Evolutionary conservation across 345 rosid species (phyloP).

Genomic region (Heritiera littoralis): DNA sequence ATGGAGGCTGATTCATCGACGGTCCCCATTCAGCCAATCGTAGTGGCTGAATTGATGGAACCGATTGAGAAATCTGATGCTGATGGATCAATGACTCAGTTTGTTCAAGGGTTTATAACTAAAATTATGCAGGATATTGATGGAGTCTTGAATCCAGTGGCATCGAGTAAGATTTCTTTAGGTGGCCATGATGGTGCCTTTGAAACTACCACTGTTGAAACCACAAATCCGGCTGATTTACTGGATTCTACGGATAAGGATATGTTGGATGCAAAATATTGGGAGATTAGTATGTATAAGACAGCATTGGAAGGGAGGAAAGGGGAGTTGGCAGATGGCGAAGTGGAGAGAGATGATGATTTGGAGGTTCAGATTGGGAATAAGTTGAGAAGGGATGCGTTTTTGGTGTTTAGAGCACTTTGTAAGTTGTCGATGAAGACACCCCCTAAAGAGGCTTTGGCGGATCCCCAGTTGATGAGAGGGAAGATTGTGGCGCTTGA

Average conservation of each 20-base stretch:
- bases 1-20: slow-evolving; percentile 99
- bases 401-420: slow-evolving; percentile 98
- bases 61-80: slow-evolving; percentile 71
- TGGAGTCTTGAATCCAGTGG: slow-evolving; percentile 42
- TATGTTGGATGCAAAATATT: slow-evolving; percentile 94
- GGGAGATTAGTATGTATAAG: slow-evolving; percentile 99
- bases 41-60: slow-evolving; percentile 97
- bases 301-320: slow-evolving; percentile 97
- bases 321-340: slow-evolving; percentile 94
- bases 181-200: slow-evolving; percentile 68
- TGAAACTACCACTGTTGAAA: slow-evolving; percentile 64
- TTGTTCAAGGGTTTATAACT: slow-evolving; percentile 48
- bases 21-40: slow-evolving; percentile 93
- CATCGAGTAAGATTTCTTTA: slow-evolving; percentile 34
- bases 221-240: slow-evolving; percentile 68
- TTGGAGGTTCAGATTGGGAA: slow-evolving; percentile 98
- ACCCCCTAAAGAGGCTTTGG: slow-evolving; percentile 87
- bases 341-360: slow-evolving; percentile 87
- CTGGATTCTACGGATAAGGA: slow-evolving; percentile 55
- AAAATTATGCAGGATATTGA: slow-evolving; percentile 59
- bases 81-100: slow-evolving; percentile 42
- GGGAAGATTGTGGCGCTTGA: slow-evolving; percentile 98
- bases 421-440: slow-evolving; percentile 99
- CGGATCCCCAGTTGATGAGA: slow-evolving; percentile 92
- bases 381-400: slow-evolving; percentile 96